These are phyloP conservation scores for Hordeum vulgare DNA, from an alignment of 176 grass and related monocot species.

Conservation along the genomic window DNA sequence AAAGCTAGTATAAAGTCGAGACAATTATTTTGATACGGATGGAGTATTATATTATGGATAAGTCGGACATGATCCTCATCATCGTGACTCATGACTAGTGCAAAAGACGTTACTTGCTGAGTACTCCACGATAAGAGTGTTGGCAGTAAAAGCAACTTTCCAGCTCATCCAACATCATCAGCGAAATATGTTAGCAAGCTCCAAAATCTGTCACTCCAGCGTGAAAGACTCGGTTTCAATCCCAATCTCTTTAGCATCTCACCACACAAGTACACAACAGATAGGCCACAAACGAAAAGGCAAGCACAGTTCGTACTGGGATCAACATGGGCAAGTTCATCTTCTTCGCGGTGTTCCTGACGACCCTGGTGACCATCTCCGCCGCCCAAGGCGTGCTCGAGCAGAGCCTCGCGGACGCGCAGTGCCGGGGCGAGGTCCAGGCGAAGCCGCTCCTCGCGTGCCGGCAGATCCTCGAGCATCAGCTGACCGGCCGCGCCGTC, in stretches of 20 bases:
- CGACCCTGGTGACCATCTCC: constrained; percentile 15
- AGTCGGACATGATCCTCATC: too few relatives aligned
- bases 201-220: neutral
- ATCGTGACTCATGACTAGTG: too few relatives aligned
- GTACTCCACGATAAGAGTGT: neutral
- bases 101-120: neutral
- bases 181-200: neutral
- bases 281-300: neutral
- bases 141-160: neutral
- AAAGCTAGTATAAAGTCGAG: too few relatives aligned
- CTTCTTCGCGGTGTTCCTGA: constrained; percentile 4
- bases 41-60: too few relatives aligned
- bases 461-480: constrained; percentile 16
- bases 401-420: constrained; percentile 1
- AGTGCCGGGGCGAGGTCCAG: constrained; percentile 27
- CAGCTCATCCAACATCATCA: neutral
- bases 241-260: neutral
- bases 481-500: neutral
- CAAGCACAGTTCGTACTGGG: neutral
- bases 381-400: neutral
- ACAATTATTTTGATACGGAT: too few relatives aligned
- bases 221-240: neutral
- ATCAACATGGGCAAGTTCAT: neutral
- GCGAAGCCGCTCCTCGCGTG: constrained; percentile 27
- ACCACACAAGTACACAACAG: neutral